These are phyloP conservation scores for Fusarium subtropicale DNA, from an alignment of 2,329 filamentous ascomycete genomes.

Conservation along the genomic window DNA sequence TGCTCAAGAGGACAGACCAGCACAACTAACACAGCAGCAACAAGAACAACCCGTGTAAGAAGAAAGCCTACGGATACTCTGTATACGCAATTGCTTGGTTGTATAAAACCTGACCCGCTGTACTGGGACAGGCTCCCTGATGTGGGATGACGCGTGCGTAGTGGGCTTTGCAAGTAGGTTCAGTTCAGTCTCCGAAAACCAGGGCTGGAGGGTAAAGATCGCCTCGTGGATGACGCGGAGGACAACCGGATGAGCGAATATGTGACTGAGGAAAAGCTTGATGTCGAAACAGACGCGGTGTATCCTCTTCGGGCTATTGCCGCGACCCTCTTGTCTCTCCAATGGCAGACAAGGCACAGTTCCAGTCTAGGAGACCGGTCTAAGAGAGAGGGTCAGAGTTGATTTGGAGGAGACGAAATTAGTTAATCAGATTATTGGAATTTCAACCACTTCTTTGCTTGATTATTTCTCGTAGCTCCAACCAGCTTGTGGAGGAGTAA, in stretches of 20 bases:
- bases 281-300: constrained; percentile 41
- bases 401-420: constrained; percentile 1
- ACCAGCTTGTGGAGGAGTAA: background rate
- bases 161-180: constrained; percentile 16
- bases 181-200: constrained; percentile 21
- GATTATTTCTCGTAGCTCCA: background rate
- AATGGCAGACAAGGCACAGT: constrained; percentile 28
- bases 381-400: constrained; percentile 12
- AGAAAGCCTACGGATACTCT: background rate
- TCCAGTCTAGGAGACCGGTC: constrained; percentile 25
- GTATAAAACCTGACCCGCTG: constrained; percentile 34
- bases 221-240: constrained; percentile 27
- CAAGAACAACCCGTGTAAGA: constrained; percentile 12
- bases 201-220: constrained; percentile 16
- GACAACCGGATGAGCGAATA: constrained; percentile 29
- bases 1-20: constrained; percentile 15
- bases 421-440: background rate
- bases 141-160: constrained; percentile 35
- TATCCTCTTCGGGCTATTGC: constrained; percentile 33
- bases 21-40: constrained; percentile 9
- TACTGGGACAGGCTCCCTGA: constrained; percentile 22
- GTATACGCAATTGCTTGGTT: constrained; percentile 17
- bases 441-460: background rate
- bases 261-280: constrained; percentile 34
- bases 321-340: constrained; percentile 41